Conservation (phyloP, 2,329 filamentous ascomycete species). For the Neofusicoccum kwambonambiense region DNA sequence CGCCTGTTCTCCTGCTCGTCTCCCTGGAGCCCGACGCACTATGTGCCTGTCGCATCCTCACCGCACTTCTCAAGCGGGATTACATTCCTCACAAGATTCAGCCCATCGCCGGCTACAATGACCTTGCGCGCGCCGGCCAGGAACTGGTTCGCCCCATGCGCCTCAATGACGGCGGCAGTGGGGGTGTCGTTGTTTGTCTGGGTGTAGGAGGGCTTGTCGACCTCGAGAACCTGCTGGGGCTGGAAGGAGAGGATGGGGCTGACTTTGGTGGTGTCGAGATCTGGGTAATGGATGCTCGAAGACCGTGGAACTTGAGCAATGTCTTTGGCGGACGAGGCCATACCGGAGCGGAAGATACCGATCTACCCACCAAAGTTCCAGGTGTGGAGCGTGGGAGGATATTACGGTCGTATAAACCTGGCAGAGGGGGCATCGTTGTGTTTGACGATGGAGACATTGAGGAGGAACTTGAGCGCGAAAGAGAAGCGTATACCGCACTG, state of each 20-base stretch:
- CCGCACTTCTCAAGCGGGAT: slow-evolving; percentile 90
- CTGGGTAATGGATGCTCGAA: slow-evolving; percentile 87
- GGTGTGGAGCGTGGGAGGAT: slow-evolving; percentile 76
- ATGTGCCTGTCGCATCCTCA: slow-evolving; percentile 92
- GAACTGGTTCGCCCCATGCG: slow-evolving; percentile 84
- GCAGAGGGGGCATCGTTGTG: slow-evolving; percentile 84
- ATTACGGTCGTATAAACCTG: slow-evolving; percentile 68
- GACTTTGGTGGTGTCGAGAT: slow-evolving; percentile 83
- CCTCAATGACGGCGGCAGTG: slow-evolving; percentile 76
- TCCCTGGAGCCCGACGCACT: slow-evolving; percentile 93
- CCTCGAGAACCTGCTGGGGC: slow-evolving; percentile 73
- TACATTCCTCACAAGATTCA: slow-evolving; percentile 98
- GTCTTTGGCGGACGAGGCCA: slow-evolving; percentile 68
- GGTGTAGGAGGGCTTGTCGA: slow-evolving; percentile 92
- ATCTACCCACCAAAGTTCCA: slow-evolving; percentile 37
- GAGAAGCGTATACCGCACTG: slow-evolving; percentile 80
- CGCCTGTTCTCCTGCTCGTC: slow-evolving; percentile 86
- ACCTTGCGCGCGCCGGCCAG: slow-evolving; percentile 75
- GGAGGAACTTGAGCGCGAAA: slow-evolving; percentile 71
- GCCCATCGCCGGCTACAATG: slow-evolving; percentile 87
- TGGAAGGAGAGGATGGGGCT: slow-evolving; percentile 68
- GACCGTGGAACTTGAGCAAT: slow-evolving; percentile 93
- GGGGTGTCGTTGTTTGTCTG: slow-evolving; percentile 86
- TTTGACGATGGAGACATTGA: slow-evolving; percentile 96
- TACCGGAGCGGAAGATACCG: not conserved